phyloP scores from a whole-genome alignment of 1,139 yeast genomes.

The Debaryomyces fabryi region DNA sequence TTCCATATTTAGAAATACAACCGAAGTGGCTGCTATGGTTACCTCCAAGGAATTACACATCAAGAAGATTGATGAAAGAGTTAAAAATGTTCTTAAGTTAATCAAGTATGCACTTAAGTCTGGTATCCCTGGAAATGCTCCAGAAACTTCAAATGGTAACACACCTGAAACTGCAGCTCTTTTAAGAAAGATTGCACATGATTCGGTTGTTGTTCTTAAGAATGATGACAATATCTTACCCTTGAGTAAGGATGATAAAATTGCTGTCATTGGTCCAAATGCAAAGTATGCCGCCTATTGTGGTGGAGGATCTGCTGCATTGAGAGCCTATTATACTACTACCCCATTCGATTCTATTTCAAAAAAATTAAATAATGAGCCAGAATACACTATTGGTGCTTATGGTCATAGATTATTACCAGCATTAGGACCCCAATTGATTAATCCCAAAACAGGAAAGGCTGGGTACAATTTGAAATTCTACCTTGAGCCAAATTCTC shows the following conservation, averaged over 20 bases:
- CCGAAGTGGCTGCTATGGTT: constrained; percentile 30
- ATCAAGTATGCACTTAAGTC: constrained; percentile 42
- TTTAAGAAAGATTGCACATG: constrained; percentile 50
- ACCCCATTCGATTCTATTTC: constrained; percentile 39
- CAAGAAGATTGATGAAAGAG: constrained; percentile 43
- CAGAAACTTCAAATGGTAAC: constrained; percentile 27
- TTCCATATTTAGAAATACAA: constrained; percentile 43
- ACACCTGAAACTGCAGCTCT: constrained; percentile 42
- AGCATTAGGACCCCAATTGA: constrained; percentile 26
- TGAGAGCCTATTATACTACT: constrained; percentile 32
- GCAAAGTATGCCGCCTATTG: constrained; percentile 35
- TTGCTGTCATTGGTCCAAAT: constrained; percentile 44
- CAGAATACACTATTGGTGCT: constrained; percentile 35
- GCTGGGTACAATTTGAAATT: constrained; percentile 41
- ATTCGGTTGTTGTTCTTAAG: constrained; percentile 53
- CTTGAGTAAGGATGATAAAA: constrained; percentile 29
- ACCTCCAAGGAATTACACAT: constrained; percentile 30
- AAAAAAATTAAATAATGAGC: constrained; percentile 25
- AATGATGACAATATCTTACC: constrained; percentile 49
- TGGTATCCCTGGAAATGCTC: constrained; percentile 34
- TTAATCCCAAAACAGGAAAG: constrained; percentile 36
- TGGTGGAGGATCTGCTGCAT: constrained; percentile 43
- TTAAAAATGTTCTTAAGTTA: constrained; percentile 44
- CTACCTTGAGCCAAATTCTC: constrained; percentile 31
- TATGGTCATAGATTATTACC: constrained; percentile 30